Base-by-base conservation (phyloP, 2,329 filamentous ascomycete genomes). In the Sclerotinia glacialis region DNA sequence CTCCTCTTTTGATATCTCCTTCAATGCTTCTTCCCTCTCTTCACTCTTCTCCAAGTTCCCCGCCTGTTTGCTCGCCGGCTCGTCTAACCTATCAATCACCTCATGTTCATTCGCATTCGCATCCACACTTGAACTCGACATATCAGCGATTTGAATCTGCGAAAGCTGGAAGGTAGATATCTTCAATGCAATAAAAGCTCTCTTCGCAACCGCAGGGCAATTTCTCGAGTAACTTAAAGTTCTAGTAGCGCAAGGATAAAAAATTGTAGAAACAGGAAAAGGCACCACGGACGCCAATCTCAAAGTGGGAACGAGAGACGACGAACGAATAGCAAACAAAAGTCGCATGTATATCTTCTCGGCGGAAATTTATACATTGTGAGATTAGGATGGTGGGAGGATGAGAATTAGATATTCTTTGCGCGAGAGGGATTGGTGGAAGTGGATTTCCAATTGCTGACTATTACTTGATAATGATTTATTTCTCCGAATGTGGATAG, bases 61-160 rank as follows among this genome's bases (percentile, higher is more conserved):
- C 3, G 46, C 53, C 55, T 83, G 54, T 78, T 78, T 71, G 82
- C 84, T 68, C 87, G 85, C 44, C 83, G 78, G n/a, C 84, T 85
- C 68, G 86, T 85, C 44, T 84, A 78, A 18, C 84, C 87, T 65
- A 82, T 84, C 47, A 85, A 86, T 37, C 50, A 28, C 49, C 23
- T 66, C 58, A 37, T 56, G 46, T 40, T 40, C 37, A 40, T 40
- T 16, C 28, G n/a, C 52, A 37, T 37, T 37, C 11, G 9, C 28
- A 63, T 47, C 31, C 21, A 16, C 9, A 47, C 14, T 47, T n/a
- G 26, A 28, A 23, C 50, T 52, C 37, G 64, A 34, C 64, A 65
- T 65, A 6, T 60, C 53, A 47, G 61, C 50, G 44, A 31, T 47
- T 21, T 28, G 28, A 60, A 34, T 2, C 12, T 53, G 60, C 23